Conservation (phyloP, 192 early-diverging fungal genomes). For the Umbelopsis vinacea region DNA sequence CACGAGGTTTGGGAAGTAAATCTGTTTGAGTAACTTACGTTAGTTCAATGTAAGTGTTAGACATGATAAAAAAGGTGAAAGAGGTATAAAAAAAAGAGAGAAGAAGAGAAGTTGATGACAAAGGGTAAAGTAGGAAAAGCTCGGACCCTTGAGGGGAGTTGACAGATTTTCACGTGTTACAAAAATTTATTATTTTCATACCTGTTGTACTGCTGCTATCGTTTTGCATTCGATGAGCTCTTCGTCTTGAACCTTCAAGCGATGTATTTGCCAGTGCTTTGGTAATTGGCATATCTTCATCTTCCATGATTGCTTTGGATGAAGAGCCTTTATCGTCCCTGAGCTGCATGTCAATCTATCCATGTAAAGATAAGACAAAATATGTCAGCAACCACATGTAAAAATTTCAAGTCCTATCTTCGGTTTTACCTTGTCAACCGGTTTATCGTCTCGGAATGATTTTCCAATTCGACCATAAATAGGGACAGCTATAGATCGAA, state of each 20-base stretch:
- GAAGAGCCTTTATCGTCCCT: neutral
- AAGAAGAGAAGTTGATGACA: neutral
- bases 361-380: neutral
- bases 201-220: neutral
- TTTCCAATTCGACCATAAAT: constrained; percentile 21
- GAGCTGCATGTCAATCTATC: constrained; percentile 9
- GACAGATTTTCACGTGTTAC: constrained; percentile 39
- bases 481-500: constrained; percentile 18
- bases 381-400: constrained; percentile 21
- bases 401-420: neutral
- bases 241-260: neutral
- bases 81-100: neutral
- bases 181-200: constrained; percentile 7
- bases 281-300: constrained; percentile 11
- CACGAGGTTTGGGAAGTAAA: neutral
- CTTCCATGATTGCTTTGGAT: neutral
- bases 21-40: constrained; percentile 11
- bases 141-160: constrained; percentile 20
- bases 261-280: constrained; percentile 15
- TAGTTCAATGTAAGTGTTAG: neutral
- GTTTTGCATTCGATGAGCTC: neutral
- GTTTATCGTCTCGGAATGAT: constrained; percentile 14
- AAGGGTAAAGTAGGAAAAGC: constrained; percentile 18
- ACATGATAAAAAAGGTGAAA: constrained; percentile 3
- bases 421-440: constrained; percentile 14